Conservation (phyloP, 371 early-diverging fungal species). For the Lichtheimia ramosa region DNA sequence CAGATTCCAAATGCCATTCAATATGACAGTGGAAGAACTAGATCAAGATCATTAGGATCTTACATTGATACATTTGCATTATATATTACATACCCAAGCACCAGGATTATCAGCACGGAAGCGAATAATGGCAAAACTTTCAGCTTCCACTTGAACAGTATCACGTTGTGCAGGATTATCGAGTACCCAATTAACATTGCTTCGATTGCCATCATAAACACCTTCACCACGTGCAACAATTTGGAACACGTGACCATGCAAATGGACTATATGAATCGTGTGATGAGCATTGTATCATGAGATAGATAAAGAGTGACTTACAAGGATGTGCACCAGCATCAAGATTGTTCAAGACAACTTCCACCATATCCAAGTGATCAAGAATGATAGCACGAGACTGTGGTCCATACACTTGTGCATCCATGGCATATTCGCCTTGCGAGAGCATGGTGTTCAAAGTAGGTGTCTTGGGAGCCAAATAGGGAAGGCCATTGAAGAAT, state of each 20-base stretch:
- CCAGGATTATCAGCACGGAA: conserved; percentile 79
- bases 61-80: neutral
- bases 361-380: conserved; percentile 44
- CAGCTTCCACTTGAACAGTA: conserved; percentile 58
- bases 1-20: conserved; percentile 68
- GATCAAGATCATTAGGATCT: neutral
- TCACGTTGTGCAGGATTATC: conserved; percentile 69
- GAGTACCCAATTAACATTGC: conserved; percentile 18
- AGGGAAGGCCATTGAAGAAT: conserved; percentile 69
- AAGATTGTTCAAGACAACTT: conserved; percentile 64
- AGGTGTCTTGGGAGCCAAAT: conserved; percentile 62
- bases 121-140: conserved; percentile 63
- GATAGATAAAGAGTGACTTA: conserved; percentile 18
- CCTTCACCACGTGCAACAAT: conserved; percentile 59
- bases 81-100: conserved; percentile 48
- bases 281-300: no score
- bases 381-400: conserved; percentile 49
- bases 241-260: conserved; percentile 84
- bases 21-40: conserved; percentile 78
- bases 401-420: conserved; percentile 60
- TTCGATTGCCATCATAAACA: conserved; percentile 28
- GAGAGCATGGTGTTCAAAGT: conserved; percentile 62
- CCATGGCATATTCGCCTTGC: conserved; percentile 47
- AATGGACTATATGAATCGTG: conserved; percentile 54
- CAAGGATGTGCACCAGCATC: conserved; percentile 67